phyloP scores from a whole-genome alignment of 768 basidiomycete species.

The Lactifluus hygrophoroides region DNA sequence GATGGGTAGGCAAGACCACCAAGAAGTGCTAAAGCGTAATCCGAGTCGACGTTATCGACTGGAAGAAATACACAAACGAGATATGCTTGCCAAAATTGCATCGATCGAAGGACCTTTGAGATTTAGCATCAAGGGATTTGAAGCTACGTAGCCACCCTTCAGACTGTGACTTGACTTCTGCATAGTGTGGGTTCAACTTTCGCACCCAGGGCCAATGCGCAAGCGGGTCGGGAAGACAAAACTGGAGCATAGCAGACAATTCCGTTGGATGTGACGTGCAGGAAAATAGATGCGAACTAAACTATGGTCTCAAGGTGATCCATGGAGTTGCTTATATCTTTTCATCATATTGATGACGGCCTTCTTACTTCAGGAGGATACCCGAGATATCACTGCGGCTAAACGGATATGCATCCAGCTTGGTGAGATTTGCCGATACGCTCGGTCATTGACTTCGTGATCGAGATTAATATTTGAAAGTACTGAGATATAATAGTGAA shows the following conservation, averaged over 20 bases:
- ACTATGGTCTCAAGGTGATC: background rate
- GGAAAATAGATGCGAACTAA: background rate
- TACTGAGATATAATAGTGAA: too few relatives aligned
- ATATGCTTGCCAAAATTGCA: conserved; percentile 34
- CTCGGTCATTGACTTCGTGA: too few relatives aligned
- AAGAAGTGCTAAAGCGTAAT: conserved; percentile 27
- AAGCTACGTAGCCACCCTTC: conserved; percentile 33
- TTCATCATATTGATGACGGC: background rate
- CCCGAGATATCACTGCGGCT: background rate
- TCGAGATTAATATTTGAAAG: too few relatives aligned
- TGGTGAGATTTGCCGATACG: too few relatives aligned
- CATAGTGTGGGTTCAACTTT: conserved; percentile 32
- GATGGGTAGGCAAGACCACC: conserved; percentile 34
- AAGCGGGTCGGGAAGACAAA: conserved; percentile 34
- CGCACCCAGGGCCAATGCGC: conserved; percentile 38
- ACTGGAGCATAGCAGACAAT: background rate
- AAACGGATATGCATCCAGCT: too few relatives aligned
- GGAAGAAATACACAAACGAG: background rate
- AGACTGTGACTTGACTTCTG: conserved; percentile 29
- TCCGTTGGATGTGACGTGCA: background rate
- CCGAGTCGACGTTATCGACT: background rate
- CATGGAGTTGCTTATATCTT: background rate
- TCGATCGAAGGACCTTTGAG: conserved; percentile 34
- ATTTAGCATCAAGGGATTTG: conserved; percentile 29
- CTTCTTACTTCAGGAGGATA: background rate